These are phyloP conservation scores for Stropharia rugosoannulata DNA, from an alignment of 768 basidiomycete species.

Conservation along the genomic window DNA sequence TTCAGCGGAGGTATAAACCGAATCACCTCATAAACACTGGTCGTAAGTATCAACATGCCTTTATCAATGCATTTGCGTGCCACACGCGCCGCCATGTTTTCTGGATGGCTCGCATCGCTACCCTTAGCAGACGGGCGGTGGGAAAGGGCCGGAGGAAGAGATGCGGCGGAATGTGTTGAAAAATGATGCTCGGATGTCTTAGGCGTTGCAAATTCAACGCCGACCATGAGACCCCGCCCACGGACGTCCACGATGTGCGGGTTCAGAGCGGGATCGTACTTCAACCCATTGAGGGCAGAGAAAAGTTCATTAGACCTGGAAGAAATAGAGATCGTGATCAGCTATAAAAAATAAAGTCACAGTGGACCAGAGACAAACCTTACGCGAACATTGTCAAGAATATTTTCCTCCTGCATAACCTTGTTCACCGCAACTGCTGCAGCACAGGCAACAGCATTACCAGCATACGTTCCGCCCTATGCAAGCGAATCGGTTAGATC, in stretches of 20 bases:
- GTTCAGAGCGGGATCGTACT: slow-evolving; percentile 47
- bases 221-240: slow-evolving; percentile 89
- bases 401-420: slow-evolving; percentile 75
- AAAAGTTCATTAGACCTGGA: slow-evolving; percentile 74
- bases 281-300: slow-evolving; percentile 53
- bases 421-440: slow-evolving; percentile 84
- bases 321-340: neutral
- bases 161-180: slow-evolving; percentile 10
- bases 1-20: slow-evolving; percentile 94
- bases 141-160: slow-evolving; percentile 4
- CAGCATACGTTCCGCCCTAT: slow-evolving; percentile 88
- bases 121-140: neutral
- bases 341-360: neutral
- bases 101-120: slow-evolving; percentile 22
- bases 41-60: slow-evolving; percentile 85
- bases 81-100: slow-evolving; percentile 65
- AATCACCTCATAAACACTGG: slow-evolving; percentile 83
- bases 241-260: slow-evolving; percentile 82
- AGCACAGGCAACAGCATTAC: slow-evolving; percentile 90
- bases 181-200: slow-evolving; percentile 41
- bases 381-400: slow-evolving; percentile 75
- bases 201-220: slow-evolving; percentile 73
- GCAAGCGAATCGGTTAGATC: neutral
- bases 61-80: slow-evolving; percentile 82
- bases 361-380: slow-evolving; percentile 40